Evolutionary conservation across 192 early-diverging fungal species (phyloP), one percentile per base, ranked within the genome.

Genomic region (Thoreauomyces humboldtii): DNA sequence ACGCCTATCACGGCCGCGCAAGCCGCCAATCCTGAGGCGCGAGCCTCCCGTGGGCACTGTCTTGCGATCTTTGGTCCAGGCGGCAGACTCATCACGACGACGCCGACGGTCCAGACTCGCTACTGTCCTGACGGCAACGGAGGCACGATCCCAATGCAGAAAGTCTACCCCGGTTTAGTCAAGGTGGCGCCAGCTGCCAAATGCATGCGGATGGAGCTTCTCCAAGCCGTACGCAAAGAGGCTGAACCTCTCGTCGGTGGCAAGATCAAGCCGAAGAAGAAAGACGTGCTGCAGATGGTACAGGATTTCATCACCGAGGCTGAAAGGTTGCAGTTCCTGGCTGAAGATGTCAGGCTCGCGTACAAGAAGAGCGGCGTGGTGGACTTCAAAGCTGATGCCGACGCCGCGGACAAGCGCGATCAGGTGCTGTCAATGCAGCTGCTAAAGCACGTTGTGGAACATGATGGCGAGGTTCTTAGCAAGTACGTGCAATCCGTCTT

Each of bases 231-330:
- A n/a, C 15, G 14, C 9, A 38, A 27, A 24, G 14, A 28, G 21
- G n/a, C 61, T 0, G 67, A 63, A 9, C 78, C 78, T 7, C 28
- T 79, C 3, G 28, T 79, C 21, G 71, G 69, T 22, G 31, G 42
- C 12, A 69, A 60, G 48, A 50, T 21, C 7, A 72, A 72, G 43
- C 22, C 61, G 14, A 77, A 77, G 65, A 77, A 77, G 70, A 80
- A 80, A 67, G 78, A 80, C 42, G 70, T 80, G 4, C 24, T 72
- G 21, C 71, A 55, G 41, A 14, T 74, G 41, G 38, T 37, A 2
- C 74, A 77, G 11, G 54, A 69, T 11, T 43, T 51, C 2, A 31
- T 77, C 7, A 33, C 3, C 27, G 44, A 28, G 1, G 71, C 57
- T 25, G 60, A 73, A 35, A 59, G 6, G 7, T 25, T 62, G 21